Percentiles rank a stretch among this genome's conserved stretches.
Evolutionary conservation across 441 rosid species (phyloP).

Genomic region (Adansonia rubrostipa): DNA sequence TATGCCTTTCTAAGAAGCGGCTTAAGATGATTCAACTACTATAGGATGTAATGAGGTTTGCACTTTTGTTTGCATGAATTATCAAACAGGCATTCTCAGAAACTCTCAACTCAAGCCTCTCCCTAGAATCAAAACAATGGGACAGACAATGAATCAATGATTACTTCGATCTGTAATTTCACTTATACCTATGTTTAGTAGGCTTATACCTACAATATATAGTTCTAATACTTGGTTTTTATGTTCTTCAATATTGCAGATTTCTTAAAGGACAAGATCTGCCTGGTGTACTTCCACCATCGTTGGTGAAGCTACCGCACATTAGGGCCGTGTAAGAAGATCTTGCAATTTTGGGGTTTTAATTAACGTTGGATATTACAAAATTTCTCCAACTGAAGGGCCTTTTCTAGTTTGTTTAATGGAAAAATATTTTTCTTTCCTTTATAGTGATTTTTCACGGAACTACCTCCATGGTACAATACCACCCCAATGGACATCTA

Average conservation of each 20-base stretch:
- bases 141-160: neutral
- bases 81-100: neutral
- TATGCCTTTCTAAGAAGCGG: neutral
- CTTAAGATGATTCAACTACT: neutral
- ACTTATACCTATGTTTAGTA: neutral
- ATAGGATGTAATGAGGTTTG: neutral
- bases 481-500: constrained; percentile 46
- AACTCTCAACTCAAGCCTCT: neutral
- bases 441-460: constrained; percentile 35
- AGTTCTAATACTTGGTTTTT: neutral
- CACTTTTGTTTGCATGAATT: neutral
- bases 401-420: neutral
- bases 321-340: constrained; percentile 37
- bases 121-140: neutral
- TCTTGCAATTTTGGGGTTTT: constrained; percentile 20
- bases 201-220: too few species aligned
- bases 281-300: constrained; percentile 41
- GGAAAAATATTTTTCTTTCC: neutral
- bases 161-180: neutral
- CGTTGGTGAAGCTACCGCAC: constrained; percentile 38
- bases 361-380: neutral
- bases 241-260: constrained; percentile 24
- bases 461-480: constrained; percentile 49
- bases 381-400: neutral
- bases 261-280: constrained; percentile 39